Base-by-base conservation (phyloP, 2,329 filamentous ascomycete species). In the Byssothecium circinans region DNA sequence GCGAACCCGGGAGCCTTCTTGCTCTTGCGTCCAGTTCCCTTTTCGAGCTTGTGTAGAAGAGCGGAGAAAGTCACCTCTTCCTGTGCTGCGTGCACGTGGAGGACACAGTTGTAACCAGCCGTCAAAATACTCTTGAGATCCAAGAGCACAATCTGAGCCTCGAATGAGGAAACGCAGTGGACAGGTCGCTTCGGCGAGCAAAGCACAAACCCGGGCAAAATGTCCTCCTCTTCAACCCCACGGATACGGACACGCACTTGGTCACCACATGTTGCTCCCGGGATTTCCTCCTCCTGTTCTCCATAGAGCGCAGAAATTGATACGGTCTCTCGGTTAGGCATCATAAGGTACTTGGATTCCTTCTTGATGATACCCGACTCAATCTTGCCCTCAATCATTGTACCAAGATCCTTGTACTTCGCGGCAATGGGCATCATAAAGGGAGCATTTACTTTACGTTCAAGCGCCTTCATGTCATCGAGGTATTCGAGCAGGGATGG, bases 351-450 rank as follows among this genome's bases (percentile, higher is more conserved):
- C 52, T 75, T 84, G 75, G 87, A 85, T 52, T 86, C 86, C 81
- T 97, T 97, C 79, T 94, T 94, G 71, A 95, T 80, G 38, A 96
- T 88, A 70, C 91, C 92, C 15, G 91, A 88, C 74, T 99, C 94
- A 57, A 99, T 88, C 80, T 96, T 96, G 58, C 94, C 94, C 76
- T 99, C 95, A 34, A 96, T 83, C 82, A 99, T 91, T 53, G 94
- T 99, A 63, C 94, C 94, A 81, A 99, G 87, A 70, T 99, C 95
- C 62, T 88, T 84, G 78, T 97, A 99, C 76, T 99, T 99, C 74
- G 89, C 90, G 55, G 88, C 89, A 56, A 99, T 81, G 8, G 94
- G 89, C 91, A 99, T 96, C 94, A 99, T 97, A 81, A 99, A 97
- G 8, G 94, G 92, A 2, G 94, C 94, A 62, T 96, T 96, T 62